A percentile compares a stretch with the other conserved stretches of the same genome.
Conservation (phyloP, 495 filamentous ascomycete genomes). For the Penicillium herquei region DNA sequence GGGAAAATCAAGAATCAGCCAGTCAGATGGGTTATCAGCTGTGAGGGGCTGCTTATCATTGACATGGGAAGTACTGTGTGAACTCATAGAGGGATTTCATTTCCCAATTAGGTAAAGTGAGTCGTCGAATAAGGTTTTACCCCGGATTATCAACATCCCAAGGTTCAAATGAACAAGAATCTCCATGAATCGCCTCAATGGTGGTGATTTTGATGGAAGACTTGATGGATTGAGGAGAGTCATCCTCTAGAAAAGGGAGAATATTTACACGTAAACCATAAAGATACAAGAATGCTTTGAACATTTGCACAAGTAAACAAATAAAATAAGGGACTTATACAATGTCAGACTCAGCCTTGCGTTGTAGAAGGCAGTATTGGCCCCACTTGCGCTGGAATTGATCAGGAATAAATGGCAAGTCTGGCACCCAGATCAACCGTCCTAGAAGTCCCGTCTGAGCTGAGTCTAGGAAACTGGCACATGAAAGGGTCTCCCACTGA, state of each 20-base stretch:
- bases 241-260: too few relatives aligned
- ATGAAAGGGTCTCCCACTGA: constrained; percentile 73
- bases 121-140: constrained; percentile 6
- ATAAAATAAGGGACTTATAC: constrained; percentile 2
- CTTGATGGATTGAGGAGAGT: too few relatives aligned
- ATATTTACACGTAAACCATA: too few relatives aligned
- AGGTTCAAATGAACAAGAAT: too few relatives aligned
- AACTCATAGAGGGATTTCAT: constrained; percentile 20
- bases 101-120: constrained; percentile 22
- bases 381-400: constrained; percentile 74
- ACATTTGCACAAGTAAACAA: too few relatives aligned
- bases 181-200: too few relatives aligned
- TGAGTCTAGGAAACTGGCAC: constrained; percentile 78
- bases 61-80: background rate
- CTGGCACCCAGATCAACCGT: constrained; percentile 83
- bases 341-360: constrained; percentile 17
- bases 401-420: constrained; percentile 66
- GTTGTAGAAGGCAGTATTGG: constrained; percentile 73
- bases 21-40: constrained; percentile 11
- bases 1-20: background rate
- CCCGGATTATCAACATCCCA: constrained; percentile 1
- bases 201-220: too few relatives aligned
- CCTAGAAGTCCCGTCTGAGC: constrained; percentile 68
- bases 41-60: constrained; percentile 22
- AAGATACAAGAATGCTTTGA: too few relatives aligned